These are phyloP conservation scores for Curvularia sp. DNA, from an alignment of 2,329 filamentous ascomycete species.

Conservation along the genomic window DNA sequence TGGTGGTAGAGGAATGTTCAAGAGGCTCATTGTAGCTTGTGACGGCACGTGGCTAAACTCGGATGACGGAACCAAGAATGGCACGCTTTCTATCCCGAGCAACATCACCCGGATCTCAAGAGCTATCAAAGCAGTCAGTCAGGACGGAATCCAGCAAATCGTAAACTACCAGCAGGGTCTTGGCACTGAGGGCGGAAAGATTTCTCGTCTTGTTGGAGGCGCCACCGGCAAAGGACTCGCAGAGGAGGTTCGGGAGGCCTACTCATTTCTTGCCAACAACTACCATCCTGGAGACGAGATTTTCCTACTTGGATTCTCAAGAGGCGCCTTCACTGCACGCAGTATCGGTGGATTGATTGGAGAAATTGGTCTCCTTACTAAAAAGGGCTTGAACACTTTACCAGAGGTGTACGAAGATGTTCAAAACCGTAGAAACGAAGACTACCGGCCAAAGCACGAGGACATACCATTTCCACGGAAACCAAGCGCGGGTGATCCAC, in stretches of 20 bases:
- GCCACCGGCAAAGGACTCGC: constrained; percentile 56
- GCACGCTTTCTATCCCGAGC: constrained; percentile 54
- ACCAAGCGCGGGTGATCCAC: constrained; percentile 53
- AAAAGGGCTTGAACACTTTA: constrained; percentile 55
- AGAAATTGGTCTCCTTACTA: constrained; percentile 58
- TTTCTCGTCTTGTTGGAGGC: constrained; percentile 53
- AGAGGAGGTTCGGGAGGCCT: constrained; percentile 58
- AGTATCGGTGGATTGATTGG: constrained; percentile 54
- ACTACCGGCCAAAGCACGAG: constrained; percentile 56
- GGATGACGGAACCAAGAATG: constrained; percentile 56
- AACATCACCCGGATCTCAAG: constrained; percentile 60
- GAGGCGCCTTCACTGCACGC: constrained; percentile 57
- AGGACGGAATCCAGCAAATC: constrained; percentile 59
- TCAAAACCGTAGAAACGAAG: constrained; percentile 53
- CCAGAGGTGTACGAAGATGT: constrained; percentile 58
- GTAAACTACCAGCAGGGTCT: constrained; percentile 61
- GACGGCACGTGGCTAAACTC: constrained; percentile 60
- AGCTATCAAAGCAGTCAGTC: constrained; percentile 58
- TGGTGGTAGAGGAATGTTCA: constrained; percentile 50
- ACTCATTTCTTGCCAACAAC: constrained; percentile 62
- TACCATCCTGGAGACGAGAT: constrained; percentile 60
- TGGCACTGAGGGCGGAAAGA: constrained; percentile 54
- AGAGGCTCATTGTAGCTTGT: constrained; percentile 52
- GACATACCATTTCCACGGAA: constrained; percentile 58
- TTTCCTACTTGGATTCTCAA: constrained; percentile 57